Percentiles rank a stretch among this genome's conserved stretches.
These are phyloP conservation scores for Penicillium sp. DNA, from an alignment of 2,329 filamentous ascomycete genomes.

Conservation along the genomic window DNA sequence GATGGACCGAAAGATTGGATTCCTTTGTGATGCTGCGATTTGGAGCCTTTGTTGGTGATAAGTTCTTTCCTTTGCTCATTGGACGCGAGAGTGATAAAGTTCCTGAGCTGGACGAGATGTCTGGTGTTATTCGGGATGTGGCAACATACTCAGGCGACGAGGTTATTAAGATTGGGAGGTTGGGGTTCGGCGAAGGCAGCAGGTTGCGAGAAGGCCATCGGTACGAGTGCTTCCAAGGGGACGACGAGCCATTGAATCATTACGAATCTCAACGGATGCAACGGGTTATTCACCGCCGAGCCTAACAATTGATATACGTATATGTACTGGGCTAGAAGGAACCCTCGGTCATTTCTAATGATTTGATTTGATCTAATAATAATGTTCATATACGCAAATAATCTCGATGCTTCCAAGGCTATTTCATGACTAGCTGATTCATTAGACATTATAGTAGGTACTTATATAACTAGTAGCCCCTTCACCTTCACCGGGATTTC, in stretches of 20 bases:
- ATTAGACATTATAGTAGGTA: too few relatives aligned
- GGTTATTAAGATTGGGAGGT: neutral
- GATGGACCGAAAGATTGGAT: neutral
- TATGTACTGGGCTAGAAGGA: neutral
- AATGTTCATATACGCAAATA: too few relatives aligned
- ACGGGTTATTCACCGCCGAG: neutral
- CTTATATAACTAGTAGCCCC: too few relatives aligned
- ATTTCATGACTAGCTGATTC: too few relatives aligned
- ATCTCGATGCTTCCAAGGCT: too few relatives aligned
- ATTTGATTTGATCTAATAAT: neutral
- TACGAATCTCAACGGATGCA: too few relatives aligned
- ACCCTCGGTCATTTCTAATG: neutral
- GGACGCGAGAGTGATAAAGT: neutral
- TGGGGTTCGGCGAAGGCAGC: neutral
- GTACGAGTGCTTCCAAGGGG: neutral
- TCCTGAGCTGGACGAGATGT: neutral
- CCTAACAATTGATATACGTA: neutral
- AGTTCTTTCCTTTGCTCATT: neutral
- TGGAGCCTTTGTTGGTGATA: neutral
- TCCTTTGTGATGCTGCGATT: neutral
- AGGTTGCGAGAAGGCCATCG: neutral
- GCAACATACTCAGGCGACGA: neutral
- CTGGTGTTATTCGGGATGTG: neutral
- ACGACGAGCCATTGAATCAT: neutral
- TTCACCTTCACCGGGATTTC: too few relatives aligned